phyloP scores from a whole-genome alignment of 129 eudicot species.

The Artemisia tridentata region DNA sequence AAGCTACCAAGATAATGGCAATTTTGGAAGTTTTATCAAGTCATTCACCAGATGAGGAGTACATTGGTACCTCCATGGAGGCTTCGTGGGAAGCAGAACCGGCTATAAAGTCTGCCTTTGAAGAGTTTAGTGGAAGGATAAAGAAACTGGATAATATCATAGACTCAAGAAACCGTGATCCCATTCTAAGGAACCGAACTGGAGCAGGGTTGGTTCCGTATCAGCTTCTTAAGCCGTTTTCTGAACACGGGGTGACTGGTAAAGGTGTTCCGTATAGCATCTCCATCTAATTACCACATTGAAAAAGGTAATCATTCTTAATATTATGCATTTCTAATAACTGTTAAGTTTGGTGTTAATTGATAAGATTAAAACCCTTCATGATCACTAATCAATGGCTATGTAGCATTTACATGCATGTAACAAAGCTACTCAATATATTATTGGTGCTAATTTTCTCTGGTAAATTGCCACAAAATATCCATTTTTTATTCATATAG shows the following conservation, averaged over 20 bases:
- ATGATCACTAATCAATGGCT: constrained; percentile 1
- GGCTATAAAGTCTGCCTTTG: constrained; percentile 25
- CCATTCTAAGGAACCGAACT: constrained; percentile 12
- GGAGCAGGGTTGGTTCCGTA: constrained; percentile 45
- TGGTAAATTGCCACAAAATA: constrained; percentile 11
- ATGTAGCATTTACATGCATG: neutral
- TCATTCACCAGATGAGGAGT: constrained; percentile 40
- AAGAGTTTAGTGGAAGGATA: constrained; percentile 14
- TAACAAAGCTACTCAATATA: constrained; percentile 8
- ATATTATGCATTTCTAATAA: neutral
- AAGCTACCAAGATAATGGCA: constrained; percentile 37
- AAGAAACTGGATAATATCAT: constrained; percentile 24
- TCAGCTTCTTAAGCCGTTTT: constrained; percentile 41
- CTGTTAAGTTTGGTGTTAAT: constrained; percentile 2
- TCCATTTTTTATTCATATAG: constrained; percentile 27
- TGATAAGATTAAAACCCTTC: constrained; percentile 5
- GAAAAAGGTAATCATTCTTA: too few species aligned
- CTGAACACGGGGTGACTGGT: constrained; percentile 34
- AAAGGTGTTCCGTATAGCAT: constrained; percentile 50
- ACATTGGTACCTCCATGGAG: constrained; percentile 24
- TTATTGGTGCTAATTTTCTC: constrained; percentile 5
- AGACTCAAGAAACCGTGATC: constrained; percentile 24
- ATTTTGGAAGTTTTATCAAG: constrained; percentile 37
- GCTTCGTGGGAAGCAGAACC: constrained; percentile 38
- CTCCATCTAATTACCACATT: constrained; percentile 23